Evolutionary conservation across 768 basidiomycete species (phyloP), one percentile per base, ranked within the genome.

Genomic region (Tylopilus sp.): DNA sequence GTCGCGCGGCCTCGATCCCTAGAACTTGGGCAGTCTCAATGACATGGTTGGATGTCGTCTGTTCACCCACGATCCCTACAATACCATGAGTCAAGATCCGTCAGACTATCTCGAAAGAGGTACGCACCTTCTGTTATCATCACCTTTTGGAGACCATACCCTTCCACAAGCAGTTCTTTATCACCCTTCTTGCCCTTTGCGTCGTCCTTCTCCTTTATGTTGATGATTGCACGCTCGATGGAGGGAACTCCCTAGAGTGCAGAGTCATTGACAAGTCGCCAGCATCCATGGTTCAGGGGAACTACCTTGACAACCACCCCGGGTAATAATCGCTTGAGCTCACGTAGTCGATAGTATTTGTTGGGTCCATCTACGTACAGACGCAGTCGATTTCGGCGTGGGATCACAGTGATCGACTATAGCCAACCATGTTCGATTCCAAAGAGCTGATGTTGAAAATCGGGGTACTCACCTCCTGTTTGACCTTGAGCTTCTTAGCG

Each of bases 1-100:
- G 75, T 52, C 97, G 81, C 4, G 97, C 95, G 6, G 97, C 97
- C 64, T 99, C 97, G 53, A 99, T 98, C 31, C 97, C 97, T n/a
- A 99, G 80, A 8, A 98, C 95, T 64, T 90, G 82, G 11, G 88
- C 84, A 13, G 92, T 89, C 68, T 99, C 97, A 61, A 98, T 97
- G 66, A 99, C 88, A 70, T 98, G 95, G 64, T 99, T 99, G 13
- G 94, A 94, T 10, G 90, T 86, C 12, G 97, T 98, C 52, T 89
- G 78, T 62, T 91, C 83, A 36, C 97, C 97, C 50, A 97, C 75
- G 53, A 99, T 91, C 64, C 95, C 94, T 95, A 40, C 13, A 15
- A 28, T 28, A 28, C 28, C 28, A 28, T 46, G n/a, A 35, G 23
- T n/a, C 39, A 44, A 23, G 48, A 45, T 42, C n/a, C 22, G n/a